phyloP scores from a whole-genome alignment of 345 rosid genomes.

The Geranium brycei region DNA sequence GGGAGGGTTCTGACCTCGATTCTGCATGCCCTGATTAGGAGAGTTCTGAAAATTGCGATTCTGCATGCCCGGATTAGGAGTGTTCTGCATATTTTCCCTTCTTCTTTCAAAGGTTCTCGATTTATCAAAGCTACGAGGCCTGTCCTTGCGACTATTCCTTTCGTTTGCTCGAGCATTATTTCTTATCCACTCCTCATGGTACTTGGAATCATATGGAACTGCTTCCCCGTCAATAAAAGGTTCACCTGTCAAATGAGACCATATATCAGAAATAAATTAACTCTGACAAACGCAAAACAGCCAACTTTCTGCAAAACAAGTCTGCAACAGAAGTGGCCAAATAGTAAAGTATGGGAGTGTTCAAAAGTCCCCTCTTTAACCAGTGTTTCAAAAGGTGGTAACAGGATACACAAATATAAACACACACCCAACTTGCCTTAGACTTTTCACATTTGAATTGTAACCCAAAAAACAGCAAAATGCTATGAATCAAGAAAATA shows the following conservation, averaged over 20 bases:
- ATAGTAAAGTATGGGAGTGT: not conserved
- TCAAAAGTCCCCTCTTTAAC: not conserved
- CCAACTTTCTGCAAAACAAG: not conserved
- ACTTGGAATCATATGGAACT: slow-evolving; percentile 90
- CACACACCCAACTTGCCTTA: too few species aligned
- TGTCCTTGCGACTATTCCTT: slow-evolving; percentile 73
- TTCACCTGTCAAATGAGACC: slow-evolving; percentile 41
- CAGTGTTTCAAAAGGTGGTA: not conserved
- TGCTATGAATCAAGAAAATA: too few species aligned
- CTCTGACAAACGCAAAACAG: not conserved
- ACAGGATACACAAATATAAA: too few species aligned
- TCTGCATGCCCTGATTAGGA: too few species aligned
- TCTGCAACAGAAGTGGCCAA: not conserved
- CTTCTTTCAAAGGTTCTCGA: slow-evolving; percentile 88
- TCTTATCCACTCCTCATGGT: slow-evolving; percentile 95
- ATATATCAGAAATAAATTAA: not conserved
- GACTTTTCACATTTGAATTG: too few species aligned
- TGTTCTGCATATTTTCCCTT: slow-evolving; percentile 53
- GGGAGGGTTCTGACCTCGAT: too few species aligned
- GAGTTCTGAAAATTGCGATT: slow-evolving; percentile 1
- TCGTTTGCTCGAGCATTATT: slow-evolving; percentile 83
- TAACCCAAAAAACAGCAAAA: too few species aligned
- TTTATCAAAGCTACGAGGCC: slow-evolving; percentile 60
- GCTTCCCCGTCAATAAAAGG: slow-evolving; percentile 93
- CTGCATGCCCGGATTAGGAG: not conserved